Evolutionary conservation across 2,329 filamentous ascomycete species (phyloP).

Genomic region (Lojkania enalia): DNA sequence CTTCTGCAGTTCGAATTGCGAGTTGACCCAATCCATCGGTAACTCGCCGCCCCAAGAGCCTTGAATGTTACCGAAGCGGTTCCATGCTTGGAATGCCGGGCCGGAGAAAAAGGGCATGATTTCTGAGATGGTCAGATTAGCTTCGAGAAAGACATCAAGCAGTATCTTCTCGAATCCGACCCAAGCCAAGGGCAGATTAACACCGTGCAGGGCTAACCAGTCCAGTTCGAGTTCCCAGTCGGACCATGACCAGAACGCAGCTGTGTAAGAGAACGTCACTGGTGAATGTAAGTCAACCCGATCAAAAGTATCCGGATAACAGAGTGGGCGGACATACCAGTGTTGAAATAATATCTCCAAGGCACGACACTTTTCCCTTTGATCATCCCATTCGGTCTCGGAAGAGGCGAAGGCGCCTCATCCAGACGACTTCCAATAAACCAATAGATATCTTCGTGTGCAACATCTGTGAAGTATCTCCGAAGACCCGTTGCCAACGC

Average conservation of each 20-base stretch:
- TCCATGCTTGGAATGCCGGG: conserved; percentile 58
- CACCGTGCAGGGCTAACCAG: conserved; percentile 57
- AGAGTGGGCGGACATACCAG: conserved; percentile 40
- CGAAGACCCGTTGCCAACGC: conserved; percentile 38
- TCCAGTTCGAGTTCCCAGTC: conserved; percentile 59
- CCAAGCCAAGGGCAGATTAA: conserved; percentile 58
- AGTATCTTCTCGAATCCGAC: conserved; percentile 57
- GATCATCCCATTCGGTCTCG: conserved; percentile 38
- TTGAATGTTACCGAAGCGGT: conserved; percentile 59
- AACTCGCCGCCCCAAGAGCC: conserved; percentile 54
- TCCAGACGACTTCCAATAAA: conserved; percentile 50
- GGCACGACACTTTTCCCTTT: conserved; percentile 49
- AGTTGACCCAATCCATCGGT: conserved; percentile 52
- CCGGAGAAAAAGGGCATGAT: conserved; percentile 54
- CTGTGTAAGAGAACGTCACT: conserved; percentile 58
- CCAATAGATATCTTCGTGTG: conserved; percentile 54
- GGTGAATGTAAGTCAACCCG: conserved; percentile 3
- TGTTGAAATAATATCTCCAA: conserved; percentile 58
- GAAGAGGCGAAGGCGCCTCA: conserved; percentile 34
- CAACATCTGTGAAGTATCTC: conserved; percentile 48
- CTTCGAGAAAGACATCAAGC: conserved; percentile 52
- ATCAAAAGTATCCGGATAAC: too few relatives aligned
- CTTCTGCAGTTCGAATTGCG: conserved; percentile 54
- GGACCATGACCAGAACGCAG: conserved; percentile 57
- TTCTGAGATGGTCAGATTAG: conserved; percentile 51